Evolutionary conservation across 192 early-diverging fungal genomes (phyloP), one percentile per base, ranked within the genome.

Genomic region (Rhizophagus prolifer): DNA sequence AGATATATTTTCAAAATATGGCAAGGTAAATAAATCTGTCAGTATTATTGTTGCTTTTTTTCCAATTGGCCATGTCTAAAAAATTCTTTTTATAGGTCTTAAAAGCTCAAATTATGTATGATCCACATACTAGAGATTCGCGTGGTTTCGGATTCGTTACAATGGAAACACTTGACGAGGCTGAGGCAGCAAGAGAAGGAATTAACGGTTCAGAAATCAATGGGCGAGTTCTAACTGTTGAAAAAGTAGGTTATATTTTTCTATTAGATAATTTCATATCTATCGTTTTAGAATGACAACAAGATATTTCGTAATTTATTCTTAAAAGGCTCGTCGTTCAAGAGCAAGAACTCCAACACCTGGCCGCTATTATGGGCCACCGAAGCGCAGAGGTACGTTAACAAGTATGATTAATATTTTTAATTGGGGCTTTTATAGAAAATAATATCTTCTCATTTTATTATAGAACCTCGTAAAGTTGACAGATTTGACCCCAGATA

Each of bases 81-180:
- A 25, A 61, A n/a, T n/a, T 34, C 60, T 58, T 58, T 67, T 69
- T 63, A 12, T 72, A 91, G 90, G 85, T 92, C 30, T 77, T 84
- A 74, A 93, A 92, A 75, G 89, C 87, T 64, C 86, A 89, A 68
- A 87, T 93, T 69, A 92, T 94, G 90, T 86, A 86, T 77, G 94
- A 95, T 77, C 94, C 94, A 26, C 94, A 95, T 80, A 88, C 85
- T 23, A 85, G 86, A 30, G 92, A 93, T 65, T 95, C 94, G 34
- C 90, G 94, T 77, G 95, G 95, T 23, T 96, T 94, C 83, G 96
- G 94, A 3, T 96, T 98, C 80, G 92, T 96, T 61, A 92, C 88
- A 65, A 91, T 90, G 85, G 84, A 83, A 36, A 84, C 82, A 58
- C 38, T 80, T 41, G 90, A 90, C 16, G 88, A 89, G 54, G 95